Evolutionary conservation across 768 basidiomycete species (phyloP), one percentile per base, ranked within the genome.

Genomic region (Tricholoma bakamatsutake): DNA sequence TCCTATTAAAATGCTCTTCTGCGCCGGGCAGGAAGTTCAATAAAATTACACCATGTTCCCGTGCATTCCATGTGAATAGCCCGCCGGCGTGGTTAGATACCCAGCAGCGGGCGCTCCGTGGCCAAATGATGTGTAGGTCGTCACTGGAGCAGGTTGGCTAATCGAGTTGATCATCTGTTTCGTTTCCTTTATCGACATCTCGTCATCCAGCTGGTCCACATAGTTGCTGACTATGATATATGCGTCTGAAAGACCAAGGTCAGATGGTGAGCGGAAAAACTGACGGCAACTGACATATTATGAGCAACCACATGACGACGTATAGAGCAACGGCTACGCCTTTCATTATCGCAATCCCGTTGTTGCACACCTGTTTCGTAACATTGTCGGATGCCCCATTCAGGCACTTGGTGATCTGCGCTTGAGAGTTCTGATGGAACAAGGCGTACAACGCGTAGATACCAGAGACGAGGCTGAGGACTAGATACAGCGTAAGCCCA

Each of bases 151-250:
- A 13, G 67, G 64, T 11, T 62, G 65, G 50, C 63, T 63, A 43
- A 62, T 54, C 21, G 53, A 24, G 35, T 67, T 64, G 52, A 65
- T 61, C 59, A 65, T 65, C 33, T 63, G 56, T 30, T 59, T 58
- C 7, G 62, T 63, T 45, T 65, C 62, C 35, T 69, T 63, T 11
- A 67, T 67, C 13, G 65, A 62, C 54, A 73, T 68, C 65, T 85
- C 80, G 42, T 83, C 80, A 53, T 72, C 69, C 28, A 83, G 70
- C 64, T 85, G 81, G 27, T 76, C 71, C 24, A 76, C 74, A 59
- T 84, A 84, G 64, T 76, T 71, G 52, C 73, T 71, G 12, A 81
- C 76, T 51, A 84, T 74, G 57, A 81, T 67, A 66, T 76, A 80
- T 2, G 75, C 77, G 59, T 79, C 82, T 85, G 56, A 24, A 55